Evolutionary conservation across 116 monocot genomes (phyloP).

Genomic region (Posidonia oceanica): DNA sequence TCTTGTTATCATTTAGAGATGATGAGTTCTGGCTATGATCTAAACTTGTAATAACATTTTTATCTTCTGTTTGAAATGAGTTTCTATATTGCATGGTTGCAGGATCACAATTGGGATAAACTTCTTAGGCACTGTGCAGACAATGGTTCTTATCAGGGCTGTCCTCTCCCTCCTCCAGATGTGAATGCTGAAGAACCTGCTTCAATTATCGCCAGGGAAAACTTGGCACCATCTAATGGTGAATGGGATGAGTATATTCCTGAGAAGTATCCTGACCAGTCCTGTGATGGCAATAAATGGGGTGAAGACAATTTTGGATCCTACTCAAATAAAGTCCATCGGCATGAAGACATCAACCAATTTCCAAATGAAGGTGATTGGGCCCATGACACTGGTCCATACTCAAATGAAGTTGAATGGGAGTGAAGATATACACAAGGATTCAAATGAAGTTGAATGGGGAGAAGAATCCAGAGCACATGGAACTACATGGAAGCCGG

Average conservation of each 20-base stretch:
- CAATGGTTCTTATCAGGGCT: slow-evolving; percentile 32
- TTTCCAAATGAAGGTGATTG: background rate
- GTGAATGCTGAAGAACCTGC: background rate
- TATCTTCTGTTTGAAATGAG: background rate
- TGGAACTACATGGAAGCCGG: too few species aligned
- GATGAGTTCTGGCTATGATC: too few species aligned
- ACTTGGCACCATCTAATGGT: background rate
- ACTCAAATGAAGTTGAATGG: background rate
- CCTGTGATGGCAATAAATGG: background rate
- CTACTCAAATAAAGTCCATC: background rate
- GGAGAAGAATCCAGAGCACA: too few species aligned
- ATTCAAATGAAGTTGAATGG: too few species aligned
- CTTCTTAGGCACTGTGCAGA: slow-evolving; percentile 27
- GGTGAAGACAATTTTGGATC: background rate
- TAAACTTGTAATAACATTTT: background rate
- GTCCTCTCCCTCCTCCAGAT: slow-evolving; percentile 21
- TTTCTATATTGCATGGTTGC: background rate
- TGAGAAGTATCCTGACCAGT: background rate
- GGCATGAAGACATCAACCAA: background rate
- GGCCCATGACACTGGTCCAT: background rate
- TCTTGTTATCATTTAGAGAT: too few species aligned
- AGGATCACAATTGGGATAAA: slow-evolving; percentile 27
- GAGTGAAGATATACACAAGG: background rate
- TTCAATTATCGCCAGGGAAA: background rate
- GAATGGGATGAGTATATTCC: slow-evolving; percentile 1